Percentiles rank a stretch among this genome's conserved stretches.
Conservation (phyloP, 768 basidiomycete species). For the Megacollybia marginata region DNA sequence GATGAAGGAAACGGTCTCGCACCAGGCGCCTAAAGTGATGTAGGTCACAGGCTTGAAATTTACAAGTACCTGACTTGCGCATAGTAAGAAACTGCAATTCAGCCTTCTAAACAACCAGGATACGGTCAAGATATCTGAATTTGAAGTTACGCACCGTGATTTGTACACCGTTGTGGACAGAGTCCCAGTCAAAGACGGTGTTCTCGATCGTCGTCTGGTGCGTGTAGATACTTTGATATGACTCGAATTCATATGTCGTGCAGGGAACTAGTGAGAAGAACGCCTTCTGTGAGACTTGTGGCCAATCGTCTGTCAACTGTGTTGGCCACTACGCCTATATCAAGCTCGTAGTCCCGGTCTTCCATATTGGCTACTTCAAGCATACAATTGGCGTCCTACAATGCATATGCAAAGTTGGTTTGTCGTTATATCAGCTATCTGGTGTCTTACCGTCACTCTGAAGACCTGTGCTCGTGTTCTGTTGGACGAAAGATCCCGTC, state of each 20-base stretch:
- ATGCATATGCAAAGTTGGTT: slow-evolving; percentile 88
- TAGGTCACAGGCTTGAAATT: slow-evolving; percentile 23
- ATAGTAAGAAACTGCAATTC: slow-evolving; percentile 94
- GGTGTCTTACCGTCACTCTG: slow-evolving; percentile 1
- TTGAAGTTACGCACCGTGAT: slow-evolving; percentile 90
- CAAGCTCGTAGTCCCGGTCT: slow-evolving; percentile 92
- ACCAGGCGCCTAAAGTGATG: slow-evolving; percentile 81
- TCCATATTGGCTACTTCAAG: slow-evolving; percentile 98
- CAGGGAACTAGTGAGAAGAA: slow-evolving; percentile 95
- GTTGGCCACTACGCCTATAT: slow-evolving; percentile 99
- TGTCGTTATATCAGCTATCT: neutral
- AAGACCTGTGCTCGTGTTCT: slow-evolving; percentile 90
- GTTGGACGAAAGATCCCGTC: slow-evolving; percentile 80
- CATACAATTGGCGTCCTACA: slow-evolving; percentile 91
- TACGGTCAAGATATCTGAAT: slow-evolving; percentile 92
- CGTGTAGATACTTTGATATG: slow-evolving; percentile 14
- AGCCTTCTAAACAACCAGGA: slow-evolving; percentile 91
- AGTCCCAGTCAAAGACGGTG: slow-evolving; percentile 84
- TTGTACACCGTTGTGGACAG: slow-evolving; percentile 82
- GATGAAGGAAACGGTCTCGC: slow-evolving; percentile 81
- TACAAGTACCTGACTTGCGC: neutral
- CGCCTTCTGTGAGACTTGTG: slow-evolving; percentile 92
- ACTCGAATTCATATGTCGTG: neutral
- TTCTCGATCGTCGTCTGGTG: slow-evolving; percentile 87
- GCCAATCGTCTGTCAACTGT: slow-evolving; percentile 85